Base-by-base conservation (phyloP, 176 grass and related monocot genomes). In the Saccharum officinarum region DNA sequence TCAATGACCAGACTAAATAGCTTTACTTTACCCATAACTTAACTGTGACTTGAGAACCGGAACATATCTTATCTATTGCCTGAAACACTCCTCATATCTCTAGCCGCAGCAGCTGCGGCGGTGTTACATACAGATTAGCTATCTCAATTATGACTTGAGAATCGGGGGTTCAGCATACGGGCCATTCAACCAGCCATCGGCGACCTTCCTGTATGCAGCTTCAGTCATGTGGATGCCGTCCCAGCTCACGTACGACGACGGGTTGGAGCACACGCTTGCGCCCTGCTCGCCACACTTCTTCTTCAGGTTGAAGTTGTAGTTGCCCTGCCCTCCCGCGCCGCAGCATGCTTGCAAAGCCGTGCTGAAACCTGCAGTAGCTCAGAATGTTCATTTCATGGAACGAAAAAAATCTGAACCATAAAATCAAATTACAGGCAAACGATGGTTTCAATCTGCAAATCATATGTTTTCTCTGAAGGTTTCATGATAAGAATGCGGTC, bases 191-290 rank as follows among this genome's bases (percentile, higher is more conserved):
- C 95, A 98, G 8, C 95, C 95, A 28, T 86, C 72, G 0, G 95
- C 89, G 1, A 98, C 83, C 71, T 69, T 87, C 54, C 67, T 69
- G 76, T 98, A 92, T 42, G 92, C 95, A n/a, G 95, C 85, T 84
- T 98, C 95, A 0, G 95, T 98, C 92, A 98, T 90, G 87, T 98
- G 95, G 81, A 98, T 95, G 65, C 95, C 95, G 31, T 98, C 95
- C 95, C 95, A 98, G 69, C 92, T 98, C 38, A 95, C 92, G 26
- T 93, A 94, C 1, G 87, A 65, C 1, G 92, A 86, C 20, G 92
- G 91, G 85, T 90, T 85, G 0, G 61, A 41, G 84, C 95, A 98
- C 10, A 90, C 90, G 10, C 74, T 95, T 10, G 90, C 87, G 1
- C 95, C 92, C 4, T 90, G 40, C 87, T 95, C 89, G 0, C 93